Percentiles rank a stretch among this genome's conserved stretches.
These are phyloP conservation scores for Phenoliferia sp. DNA, from an alignment of 1,284 basidiomycete species.

Conservation along the genomic window DNA sequence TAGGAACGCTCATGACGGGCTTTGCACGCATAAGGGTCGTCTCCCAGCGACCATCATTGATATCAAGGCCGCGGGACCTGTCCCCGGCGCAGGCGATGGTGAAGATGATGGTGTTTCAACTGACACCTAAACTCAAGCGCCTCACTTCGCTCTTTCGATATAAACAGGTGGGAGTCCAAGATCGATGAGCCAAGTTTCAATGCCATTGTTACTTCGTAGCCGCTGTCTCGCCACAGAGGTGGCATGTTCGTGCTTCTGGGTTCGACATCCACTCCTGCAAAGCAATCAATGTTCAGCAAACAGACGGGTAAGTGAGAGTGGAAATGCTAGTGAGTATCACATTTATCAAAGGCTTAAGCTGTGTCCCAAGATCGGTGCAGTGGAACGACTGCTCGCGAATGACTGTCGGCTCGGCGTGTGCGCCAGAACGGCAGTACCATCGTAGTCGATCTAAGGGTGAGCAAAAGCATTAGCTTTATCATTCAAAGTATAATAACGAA, in stretches of 20 bases:
- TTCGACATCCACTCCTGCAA: slow-evolving; percentile 56
- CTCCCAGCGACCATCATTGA: too few species aligned
- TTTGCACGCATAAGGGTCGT: too few species aligned
- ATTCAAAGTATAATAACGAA: background rate
- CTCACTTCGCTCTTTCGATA: too few species aligned
- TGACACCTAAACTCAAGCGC: too few species aligned
- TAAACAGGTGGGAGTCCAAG: too few species aligned
- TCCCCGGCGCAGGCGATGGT: too few species aligned
- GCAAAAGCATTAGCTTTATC: background rate
- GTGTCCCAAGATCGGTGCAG: slow-evolving; percentile 84
- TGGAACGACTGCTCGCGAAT: slow-evolving; percentile 85
- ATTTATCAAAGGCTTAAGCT: slow-evolving; percentile 87
- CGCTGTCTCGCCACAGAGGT: slow-evolving; percentile 63
- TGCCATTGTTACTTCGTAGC: slow-evolving; percentile 52
- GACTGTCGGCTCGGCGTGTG: slow-evolving; percentile 66
- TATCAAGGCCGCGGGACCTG: too few species aligned
- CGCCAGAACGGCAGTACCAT: slow-evolving; percentile 81
- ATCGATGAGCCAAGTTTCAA: too few species aligned
- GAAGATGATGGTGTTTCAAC: too few species aligned
- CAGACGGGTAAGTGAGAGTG: too few species aligned
- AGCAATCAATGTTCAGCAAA: too few species aligned
- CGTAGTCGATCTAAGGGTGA: slow-evolving; percentile 67
- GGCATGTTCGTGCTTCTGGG: slow-evolving; percentile 62
- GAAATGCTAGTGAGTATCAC: slow-evolving; percentile 7
- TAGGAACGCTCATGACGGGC: too few species aligned